Percentiles rank a stretch among this genome's conserved stretches.
Conservation (phyloP, 495 filamentous ascomycete genomes). For the Annulohypoxylon bovei region DNA sequence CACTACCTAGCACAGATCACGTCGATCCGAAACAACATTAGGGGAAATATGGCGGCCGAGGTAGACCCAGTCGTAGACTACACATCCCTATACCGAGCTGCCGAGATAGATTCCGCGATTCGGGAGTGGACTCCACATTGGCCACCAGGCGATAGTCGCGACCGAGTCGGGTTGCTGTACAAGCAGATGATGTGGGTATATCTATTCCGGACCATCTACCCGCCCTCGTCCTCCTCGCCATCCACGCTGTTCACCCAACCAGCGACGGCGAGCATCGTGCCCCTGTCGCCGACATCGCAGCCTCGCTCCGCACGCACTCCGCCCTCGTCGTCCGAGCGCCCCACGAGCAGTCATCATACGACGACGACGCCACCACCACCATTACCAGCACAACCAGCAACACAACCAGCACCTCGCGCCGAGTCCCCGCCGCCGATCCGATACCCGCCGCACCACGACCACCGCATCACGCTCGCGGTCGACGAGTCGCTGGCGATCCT, state of each 20-base stretch:
- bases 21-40: slow-evolving; percentile 78
- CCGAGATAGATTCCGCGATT: slow-evolving; percentile 80
- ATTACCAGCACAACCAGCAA: too few relatives aligned
- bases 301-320: slow-evolving; percentile 54
- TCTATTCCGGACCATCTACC: slow-evolving; percentile 83
- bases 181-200: slow-evolving; percentile 93
- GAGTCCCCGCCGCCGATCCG: slow-evolving; percentile 62
- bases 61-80: slow-evolving; percentile 80
- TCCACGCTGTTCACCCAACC: slow-evolving; percentile 39
- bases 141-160: slow-evolving; percentile 74
- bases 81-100: slow-evolving; percentile 74
- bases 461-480: slow-evolving; percentile 77
- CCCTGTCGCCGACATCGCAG: slow-evolving; percentile 53
- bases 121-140: slow-evolving; percentile 79
- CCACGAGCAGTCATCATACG: slow-evolving; percentile 40
- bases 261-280: slow-evolving; percentile 46
- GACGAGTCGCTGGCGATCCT: slow-evolving; percentile 76
- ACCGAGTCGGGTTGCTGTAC: slow-evolving; percentile 82
- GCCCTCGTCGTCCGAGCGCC: slow-evolving; percentile 26
- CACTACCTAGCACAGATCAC: slow-evolving; percentile 83
- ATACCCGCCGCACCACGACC: slow-evolving; percentile 58
- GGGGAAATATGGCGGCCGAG: slow-evolving; percentile 68
- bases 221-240: slow-evolving; percentile 55
- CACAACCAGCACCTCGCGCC: too few relatives aligned
- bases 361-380: slow-evolving; percentile 35